A percentile compares a stretch with the other conserved stretches of the same genome.
phyloP scores from a whole-genome alignment of 2,329 filamentous ascomycete species.

The Fusarium albosuccineum region DNA sequence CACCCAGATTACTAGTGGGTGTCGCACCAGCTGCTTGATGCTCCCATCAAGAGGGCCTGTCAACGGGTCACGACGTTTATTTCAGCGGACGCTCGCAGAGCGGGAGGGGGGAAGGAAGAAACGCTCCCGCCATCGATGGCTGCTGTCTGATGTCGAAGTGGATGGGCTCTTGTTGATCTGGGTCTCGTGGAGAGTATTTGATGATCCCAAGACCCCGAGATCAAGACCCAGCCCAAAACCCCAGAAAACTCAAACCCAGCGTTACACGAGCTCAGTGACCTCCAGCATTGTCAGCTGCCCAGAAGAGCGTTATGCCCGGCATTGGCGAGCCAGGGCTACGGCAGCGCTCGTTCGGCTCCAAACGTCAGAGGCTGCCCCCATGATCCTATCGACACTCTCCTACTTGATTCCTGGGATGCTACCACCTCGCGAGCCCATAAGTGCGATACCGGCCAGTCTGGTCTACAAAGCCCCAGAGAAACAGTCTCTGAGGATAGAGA shows the following conservation, averaged over 20 bases:
- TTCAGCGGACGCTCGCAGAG: conserved; percentile 12
- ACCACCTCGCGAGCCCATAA: not conserved
- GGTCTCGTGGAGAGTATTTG: conserved; percentile 24
- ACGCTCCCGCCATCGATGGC: not conserved
- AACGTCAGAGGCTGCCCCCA: not conserved
- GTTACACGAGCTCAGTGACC: not conserved
- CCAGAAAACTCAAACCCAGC: conserved; percentile 6
- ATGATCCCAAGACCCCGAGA: conserved; percentile 27
- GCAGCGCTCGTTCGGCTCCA: conserved; percentile 6
- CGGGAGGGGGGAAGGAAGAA: not conserved
- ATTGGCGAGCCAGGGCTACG: conserved; percentile 4
- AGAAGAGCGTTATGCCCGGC: conserved; percentile 1
- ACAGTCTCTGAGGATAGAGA: not conserved
- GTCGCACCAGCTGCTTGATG: conserved; percentile 5
- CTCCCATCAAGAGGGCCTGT: not conserved
- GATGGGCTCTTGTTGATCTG: not conserved
- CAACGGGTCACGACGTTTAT: not conserved
- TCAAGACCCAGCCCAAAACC: conserved; percentile 14
- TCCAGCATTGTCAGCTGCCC: not conserved
- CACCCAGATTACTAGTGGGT: not conserved
- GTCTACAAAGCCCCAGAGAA: not conserved
- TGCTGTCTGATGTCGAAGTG: not conserved
- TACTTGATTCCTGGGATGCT: too few species aligned
- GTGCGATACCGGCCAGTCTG: conserved; percentile 3
- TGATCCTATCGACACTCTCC: not conserved